Conservation (phyloP, 208 protist genomes). For the Trypanosoma lewisi region DNA sequence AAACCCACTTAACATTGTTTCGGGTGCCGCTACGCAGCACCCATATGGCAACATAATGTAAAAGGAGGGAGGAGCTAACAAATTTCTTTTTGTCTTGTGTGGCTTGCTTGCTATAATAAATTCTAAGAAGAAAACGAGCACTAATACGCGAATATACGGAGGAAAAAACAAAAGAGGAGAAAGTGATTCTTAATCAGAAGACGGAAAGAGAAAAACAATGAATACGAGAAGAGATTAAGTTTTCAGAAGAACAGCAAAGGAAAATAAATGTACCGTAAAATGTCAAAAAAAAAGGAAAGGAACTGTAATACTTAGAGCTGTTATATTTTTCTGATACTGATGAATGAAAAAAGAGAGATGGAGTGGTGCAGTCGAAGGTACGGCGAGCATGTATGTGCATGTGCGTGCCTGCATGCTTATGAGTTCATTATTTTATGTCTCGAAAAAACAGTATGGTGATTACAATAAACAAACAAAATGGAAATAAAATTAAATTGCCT, state of each 20-base stretch:
- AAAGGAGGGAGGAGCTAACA: neutral
- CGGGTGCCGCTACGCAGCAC: conserved; percentile 13
- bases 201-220: conserved; percentile 8
- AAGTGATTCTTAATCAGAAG: too few relatives aligned
- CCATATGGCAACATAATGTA: conserved; percentile 2
- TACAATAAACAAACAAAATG: too few relatives aligned
- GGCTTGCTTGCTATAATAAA: neutral
- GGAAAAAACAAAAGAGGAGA: neutral
- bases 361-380: too few relatives aligned
- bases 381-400: too few relatives aligned
- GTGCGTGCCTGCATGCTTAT: too few relatives aligned
- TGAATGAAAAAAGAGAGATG: too few relatives aligned
- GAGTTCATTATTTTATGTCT: too few relatives aligned
- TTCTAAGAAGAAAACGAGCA: neutral
- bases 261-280: too few relatives aligned
- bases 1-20: conserved; percentile 77
- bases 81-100: too few relatives aligned
- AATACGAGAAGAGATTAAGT: neutral
- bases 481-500: too few relatives aligned
- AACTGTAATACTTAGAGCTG: neutral
- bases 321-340: too few relatives aligned
- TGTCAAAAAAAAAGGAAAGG: conserved; percentile 7
- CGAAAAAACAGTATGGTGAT: too few relatives aligned
- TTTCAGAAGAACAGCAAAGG: conserved; percentile 4
- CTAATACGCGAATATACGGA: neutral